phyloP scores from a whole-genome alignment of 1,284 basidiomycete genomes.

The Boletus smithii region DNA sequence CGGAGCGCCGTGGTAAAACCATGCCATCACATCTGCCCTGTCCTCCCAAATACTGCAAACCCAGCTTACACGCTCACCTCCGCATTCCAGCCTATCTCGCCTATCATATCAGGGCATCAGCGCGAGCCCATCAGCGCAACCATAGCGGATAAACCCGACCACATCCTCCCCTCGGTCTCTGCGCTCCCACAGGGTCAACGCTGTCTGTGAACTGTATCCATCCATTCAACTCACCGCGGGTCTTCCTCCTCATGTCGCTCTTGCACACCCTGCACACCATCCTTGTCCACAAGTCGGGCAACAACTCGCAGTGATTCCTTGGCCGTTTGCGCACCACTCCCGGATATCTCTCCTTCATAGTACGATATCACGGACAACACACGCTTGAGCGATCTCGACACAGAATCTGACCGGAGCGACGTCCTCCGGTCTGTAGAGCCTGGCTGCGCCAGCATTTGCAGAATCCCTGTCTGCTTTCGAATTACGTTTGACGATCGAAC shows the following conservation, averaged over 20 bases:
- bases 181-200: slow-evolving; percentile 19
- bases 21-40: slow-evolving; percentile 11
- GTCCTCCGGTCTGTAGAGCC: slow-evolving; percentile 20
- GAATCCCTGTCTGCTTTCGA: slow-evolving; percentile 43
- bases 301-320: slow-evolving; percentile 52
- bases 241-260: slow-evolving; percentile 39
- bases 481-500: slow-evolving; percentile 50
- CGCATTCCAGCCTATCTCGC: slow-evolving; percentile 3
- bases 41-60: slow-evolving; percentile 31
- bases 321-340: slow-evolving; percentile 44
- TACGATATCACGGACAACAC: slow-evolving; percentile 44
- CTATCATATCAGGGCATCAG: slow-evolving; percentile 45
- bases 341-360: slow-evolving; percentile 51
- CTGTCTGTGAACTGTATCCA: slow-evolving; percentile 3
- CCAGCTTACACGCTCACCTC: slow-evolving; percentile 11
- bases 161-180: slow-evolving; percentile 48
- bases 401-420: slow-evolving; percentile 29
- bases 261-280: slow-evolving; percentile 48
- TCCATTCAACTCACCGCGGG: slow-evolving; percentile 42
- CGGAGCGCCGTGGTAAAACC: slow-evolving; percentile 25
- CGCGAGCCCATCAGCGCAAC: slow-evolving; percentile 50
- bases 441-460: slow-evolving; percentile 41
- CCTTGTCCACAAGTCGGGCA: slow-evolving; percentile 53
- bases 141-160: slow-evolving; percentile 53
- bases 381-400: slow-evolving; percentile 40